Evolutionary conservation across 192 early-diverging fungal species (phyloP).

Genomic region (Podila horticola): DNA sequence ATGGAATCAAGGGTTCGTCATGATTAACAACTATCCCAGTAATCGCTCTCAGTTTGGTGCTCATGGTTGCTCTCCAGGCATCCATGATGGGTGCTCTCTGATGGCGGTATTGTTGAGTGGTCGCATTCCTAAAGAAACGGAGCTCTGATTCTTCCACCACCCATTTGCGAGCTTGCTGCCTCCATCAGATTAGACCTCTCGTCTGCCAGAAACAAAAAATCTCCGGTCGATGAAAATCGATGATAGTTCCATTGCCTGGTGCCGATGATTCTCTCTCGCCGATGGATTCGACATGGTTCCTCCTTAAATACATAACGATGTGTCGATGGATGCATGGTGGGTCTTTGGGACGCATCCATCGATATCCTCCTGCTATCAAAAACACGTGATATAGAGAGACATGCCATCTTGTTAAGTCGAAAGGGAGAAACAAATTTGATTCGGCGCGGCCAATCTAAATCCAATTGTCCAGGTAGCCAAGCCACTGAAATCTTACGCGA

Average conservation of each 20-base stretch:
- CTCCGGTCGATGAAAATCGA: too few relatives aligned
- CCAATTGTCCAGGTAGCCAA: background rate
- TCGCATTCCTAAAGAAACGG: too few relatives aligned
- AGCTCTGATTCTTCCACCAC: too few relatives aligned
- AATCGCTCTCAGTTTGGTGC: too few relatives aligned
- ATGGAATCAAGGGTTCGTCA: background rate
- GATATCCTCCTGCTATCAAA: background rate
- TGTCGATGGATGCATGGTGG: background rate
- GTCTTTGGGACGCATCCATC: background rate
- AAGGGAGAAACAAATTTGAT: constrained; percentile 7
- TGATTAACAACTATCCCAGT: background rate
- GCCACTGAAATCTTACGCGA: background rate
- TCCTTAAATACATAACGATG: background rate
- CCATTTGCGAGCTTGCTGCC: too few relatives aligned
- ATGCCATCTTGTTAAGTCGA: constrained; percentile 6
- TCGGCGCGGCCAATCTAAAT: background rate
- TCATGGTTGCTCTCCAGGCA: too few relatives aligned
- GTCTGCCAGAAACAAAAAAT: too few relatives aligned
- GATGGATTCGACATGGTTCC: background rate
- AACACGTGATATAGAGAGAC: constrained; percentile 5
- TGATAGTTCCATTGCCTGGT: background rate
- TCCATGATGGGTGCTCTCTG: too few relatives aligned
- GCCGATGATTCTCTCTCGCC: background rate
- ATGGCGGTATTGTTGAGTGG: too few relatives aligned
- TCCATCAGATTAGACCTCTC: too few relatives aligned